phyloP scores from a whole-genome alignment of 495 filamentous ascomycete species.

The Aspergillus ostianus region DNA sequence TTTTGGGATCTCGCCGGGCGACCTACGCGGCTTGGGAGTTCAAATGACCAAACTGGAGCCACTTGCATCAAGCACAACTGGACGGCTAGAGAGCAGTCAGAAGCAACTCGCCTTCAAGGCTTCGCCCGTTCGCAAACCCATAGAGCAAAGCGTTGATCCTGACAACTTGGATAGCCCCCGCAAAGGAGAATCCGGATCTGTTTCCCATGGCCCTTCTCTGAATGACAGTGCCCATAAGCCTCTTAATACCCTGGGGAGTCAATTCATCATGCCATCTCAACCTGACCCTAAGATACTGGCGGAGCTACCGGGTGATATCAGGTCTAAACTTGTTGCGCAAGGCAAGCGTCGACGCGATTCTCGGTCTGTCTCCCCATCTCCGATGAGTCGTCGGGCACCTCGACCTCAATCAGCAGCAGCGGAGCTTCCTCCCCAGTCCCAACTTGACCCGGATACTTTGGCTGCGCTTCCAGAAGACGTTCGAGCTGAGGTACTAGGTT shows the following conservation, averaged over 20 bases:
- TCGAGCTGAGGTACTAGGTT: constrained; percentile 72
- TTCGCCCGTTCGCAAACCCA: constrained; percentile 34
- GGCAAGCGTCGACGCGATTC: constrained; percentile 33
- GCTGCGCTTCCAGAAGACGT: constrained; percentile 79
- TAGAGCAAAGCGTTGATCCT: constrained; percentile 37
- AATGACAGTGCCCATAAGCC: constrained; percentile 60
- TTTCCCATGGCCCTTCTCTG: constrained; percentile 39
- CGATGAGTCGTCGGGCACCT: constrained; percentile 18
- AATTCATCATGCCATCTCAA: constrained; percentile 83
- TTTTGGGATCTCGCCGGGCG: constrained; percentile 84
- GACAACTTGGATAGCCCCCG: constrained; percentile 65
- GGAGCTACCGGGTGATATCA: constrained; percentile 77
- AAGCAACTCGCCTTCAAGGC: constrained; percentile 58
- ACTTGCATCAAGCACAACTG: constrained; percentile 49
- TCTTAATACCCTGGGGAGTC: constrained; percentile 77
- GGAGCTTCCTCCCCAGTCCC: constrained; percentile 49
- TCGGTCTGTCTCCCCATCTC: constrained; percentile 30
- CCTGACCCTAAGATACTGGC: constrained; percentile 71
- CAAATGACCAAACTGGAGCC: constrained; percentile 91
- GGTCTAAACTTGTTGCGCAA: constrained; percentile 63
- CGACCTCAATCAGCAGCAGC: constrained; percentile 8
- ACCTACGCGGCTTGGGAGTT: constrained; percentile 83
- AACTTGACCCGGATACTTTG: constrained; percentile 72
- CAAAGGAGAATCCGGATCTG: constrained; percentile 56
- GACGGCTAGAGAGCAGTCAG: constrained; percentile 58